These are phyloP conservation scores for Boletus smithii DNA, from an alignment of 1,284 basidiomycete species.

Conservation along the genomic window DNA sequence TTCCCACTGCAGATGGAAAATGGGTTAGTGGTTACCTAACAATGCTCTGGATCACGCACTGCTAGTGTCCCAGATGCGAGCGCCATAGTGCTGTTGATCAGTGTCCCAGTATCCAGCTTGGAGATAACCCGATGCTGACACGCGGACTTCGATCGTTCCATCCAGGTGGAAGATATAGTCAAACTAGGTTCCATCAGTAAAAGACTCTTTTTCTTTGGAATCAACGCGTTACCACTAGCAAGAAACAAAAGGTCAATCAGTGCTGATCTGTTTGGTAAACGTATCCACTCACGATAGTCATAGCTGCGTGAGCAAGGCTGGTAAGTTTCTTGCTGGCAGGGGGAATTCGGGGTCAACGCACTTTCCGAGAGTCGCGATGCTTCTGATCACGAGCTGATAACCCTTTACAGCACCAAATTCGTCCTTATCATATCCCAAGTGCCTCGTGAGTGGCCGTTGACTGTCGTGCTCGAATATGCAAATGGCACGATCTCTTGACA, in stretches of 20 bases:
- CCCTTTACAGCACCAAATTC: conserved; percentile 60
- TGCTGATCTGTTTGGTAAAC: background rate
- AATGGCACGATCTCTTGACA: conserved; percentile 50
- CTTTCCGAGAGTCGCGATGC: conserved; percentile 61
- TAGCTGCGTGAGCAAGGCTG: conserved; percentile 37
- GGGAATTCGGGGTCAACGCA: conserved; percentile 31
- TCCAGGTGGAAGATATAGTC: conserved; percentile 67
- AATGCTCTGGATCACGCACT: conserved; percentile 36
- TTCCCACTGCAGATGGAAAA: conserved; percentile 46
- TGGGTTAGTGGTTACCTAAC: background rate
- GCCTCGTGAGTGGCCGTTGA: conserved; percentile 55
- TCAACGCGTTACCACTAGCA: conserved; percentile 36
- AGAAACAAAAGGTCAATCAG: conserved; percentile 2
- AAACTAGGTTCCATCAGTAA: conserved; percentile 39
- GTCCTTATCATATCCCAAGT: conserved; percentile 48
- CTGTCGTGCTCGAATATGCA: conserved; percentile 65
- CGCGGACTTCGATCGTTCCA: conserved; percentile 60
- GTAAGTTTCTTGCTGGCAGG: background rate
- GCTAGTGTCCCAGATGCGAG: conserved; percentile 51
- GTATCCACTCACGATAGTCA: conserved; percentile 46
- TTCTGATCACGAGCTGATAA: conserved; percentile 55
- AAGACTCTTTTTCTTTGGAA: background rate
- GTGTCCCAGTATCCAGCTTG: conserved; percentile 59
- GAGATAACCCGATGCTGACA: conserved; percentile 67
- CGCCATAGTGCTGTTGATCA: conserved; percentile 51